Conservation (phyloP, 192 early-diverging fungal genomes). For the Paraglomus occultum region DNA sequence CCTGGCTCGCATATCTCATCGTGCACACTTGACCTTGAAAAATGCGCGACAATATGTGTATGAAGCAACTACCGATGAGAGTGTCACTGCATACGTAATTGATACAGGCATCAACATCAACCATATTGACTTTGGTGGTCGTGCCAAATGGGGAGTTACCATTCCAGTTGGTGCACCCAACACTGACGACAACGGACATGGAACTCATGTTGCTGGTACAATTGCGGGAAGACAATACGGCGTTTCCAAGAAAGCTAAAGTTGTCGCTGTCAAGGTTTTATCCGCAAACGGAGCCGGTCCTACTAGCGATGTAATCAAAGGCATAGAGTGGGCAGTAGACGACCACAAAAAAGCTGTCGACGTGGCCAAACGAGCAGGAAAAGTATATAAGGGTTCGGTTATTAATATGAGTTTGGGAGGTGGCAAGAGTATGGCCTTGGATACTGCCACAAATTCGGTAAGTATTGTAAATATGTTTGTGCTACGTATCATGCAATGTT, state of each 20-base stretch:
- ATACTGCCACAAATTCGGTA: slow-evolving; percentile 65
- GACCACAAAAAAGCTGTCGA: too few species aligned
- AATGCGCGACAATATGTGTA: slow-evolving; percentile 81
- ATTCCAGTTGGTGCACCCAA: slow-evolving; percentile 50
- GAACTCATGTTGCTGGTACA: slow-evolving; percentile 83
- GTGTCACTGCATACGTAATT: slow-evolving; percentile 38
- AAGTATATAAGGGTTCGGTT: slow-evolving; percentile 67
- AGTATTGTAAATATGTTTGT: slow-evolving; percentile 43
- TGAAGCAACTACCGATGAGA: slow-evolving; percentile 43
- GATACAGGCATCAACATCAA: slow-evolving; percentile 55
- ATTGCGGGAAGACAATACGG: slow-evolving; percentile 80
- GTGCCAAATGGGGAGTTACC: slow-evolving; percentile 59
- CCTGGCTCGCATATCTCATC: slow-evolving; percentile 66
- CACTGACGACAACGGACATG: slow-evolving; percentile 53
- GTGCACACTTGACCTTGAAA: too few species aligned
- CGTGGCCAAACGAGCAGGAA: slow-evolving; percentile 48
- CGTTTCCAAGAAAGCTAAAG: slow-evolving; percentile 75
- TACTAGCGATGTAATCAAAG: slow-evolving; percentile 78
- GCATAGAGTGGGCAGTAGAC: slow-evolving; percentile 65
- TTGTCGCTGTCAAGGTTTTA: slow-evolving; percentile 89
- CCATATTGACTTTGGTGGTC: slow-evolving; percentile 73
- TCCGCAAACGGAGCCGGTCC: slow-evolving; percentile 79
- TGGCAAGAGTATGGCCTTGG: slow-evolving; percentile 83
- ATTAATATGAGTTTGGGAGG: slow-evolving; percentile 91
- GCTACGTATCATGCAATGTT: slow-evolving; percentile 79